These are phyloP conservation scores for Spizellomyces punctatus DNA, from an alignment of 192 early-diverging fungal genomes.

Conservation along the genomic window DNA sequence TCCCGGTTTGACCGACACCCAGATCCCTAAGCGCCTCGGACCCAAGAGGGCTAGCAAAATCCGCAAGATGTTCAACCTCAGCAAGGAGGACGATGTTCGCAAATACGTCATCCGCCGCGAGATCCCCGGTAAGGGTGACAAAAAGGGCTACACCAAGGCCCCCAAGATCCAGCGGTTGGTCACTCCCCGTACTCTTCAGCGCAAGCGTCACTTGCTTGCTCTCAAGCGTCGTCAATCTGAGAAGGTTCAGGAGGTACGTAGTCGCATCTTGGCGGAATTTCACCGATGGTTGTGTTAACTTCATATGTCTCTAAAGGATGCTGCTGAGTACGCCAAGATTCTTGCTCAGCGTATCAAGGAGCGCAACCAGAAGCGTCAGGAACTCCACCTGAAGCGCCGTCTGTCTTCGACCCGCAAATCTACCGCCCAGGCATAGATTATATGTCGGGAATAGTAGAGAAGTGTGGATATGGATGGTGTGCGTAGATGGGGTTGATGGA, in stretches of 20 bases:
- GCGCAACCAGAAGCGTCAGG: constrained; percentile 81
- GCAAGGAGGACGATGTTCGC: constrained; percentile 98
- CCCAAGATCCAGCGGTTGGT: constrained; percentile 98
- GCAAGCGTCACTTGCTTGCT: constrained; percentile 86
- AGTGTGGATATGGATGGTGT: too few relatives aligned
- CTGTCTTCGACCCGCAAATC: constrained; percentile 68
- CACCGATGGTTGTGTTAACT: neutral
- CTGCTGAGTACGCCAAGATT: constrained; percentile 73
- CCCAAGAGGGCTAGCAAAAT: constrained; percentile 99
- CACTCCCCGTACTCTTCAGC: constrained; percentile 94
- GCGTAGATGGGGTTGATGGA: too few relatives aligned
- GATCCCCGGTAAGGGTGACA: constrained; percentile 74
- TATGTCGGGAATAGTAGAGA: too few relatives aligned
- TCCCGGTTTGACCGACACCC: constrained; percentile 91
- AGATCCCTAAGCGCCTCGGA: constrained; percentile 95
- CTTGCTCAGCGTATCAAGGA: constrained; percentile 94
- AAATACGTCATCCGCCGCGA: constrained; percentile 99
- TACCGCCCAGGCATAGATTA: constrained; percentile 7
- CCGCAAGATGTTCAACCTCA: constrained; percentile 98
- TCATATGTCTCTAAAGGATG: constrained; percentile 40
- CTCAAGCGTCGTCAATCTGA: constrained; percentile 85
- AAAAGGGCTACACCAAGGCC: constrained; percentile 96
- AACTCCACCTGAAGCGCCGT: constrained; percentile 72
- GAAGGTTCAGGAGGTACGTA: constrained; percentile 70
- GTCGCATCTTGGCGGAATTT: neutral